Evolutionary conservation across 2,329 filamentous ascomycete genomes (phyloP).

Genomic region (Diplocarpon rosae): DNA sequence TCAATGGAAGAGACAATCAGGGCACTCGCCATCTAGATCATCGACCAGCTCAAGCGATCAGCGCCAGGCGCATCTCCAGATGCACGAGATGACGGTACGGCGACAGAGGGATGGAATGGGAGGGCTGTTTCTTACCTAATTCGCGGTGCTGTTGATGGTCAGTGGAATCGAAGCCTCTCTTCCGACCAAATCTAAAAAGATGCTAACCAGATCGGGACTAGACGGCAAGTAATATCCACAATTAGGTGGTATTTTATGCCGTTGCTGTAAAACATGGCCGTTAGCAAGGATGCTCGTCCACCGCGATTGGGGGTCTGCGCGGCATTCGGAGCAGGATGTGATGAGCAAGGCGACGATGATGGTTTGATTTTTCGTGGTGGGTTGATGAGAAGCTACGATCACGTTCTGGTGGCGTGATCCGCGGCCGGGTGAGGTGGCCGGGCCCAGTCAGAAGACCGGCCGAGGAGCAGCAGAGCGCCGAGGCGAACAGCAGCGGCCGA

Average conservation of each 20-base stretch:
- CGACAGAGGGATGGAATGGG: constrained; percentile 18
- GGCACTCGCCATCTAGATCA: constrained; percentile 15
- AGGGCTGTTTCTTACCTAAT: constrained; percentile 27
- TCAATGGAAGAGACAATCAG: constrained; percentile 10
- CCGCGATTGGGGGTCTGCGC: constrained; percentile 3
- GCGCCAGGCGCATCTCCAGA: constrained; percentile 13
- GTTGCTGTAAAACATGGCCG: constrained; percentile 3
- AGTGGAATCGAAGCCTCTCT: constrained; percentile 1
- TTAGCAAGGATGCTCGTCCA: constrained; percentile 3
- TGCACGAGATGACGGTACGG: constrained; percentile 21
- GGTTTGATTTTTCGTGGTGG: no score
- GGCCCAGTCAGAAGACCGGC: no score
- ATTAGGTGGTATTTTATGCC: neutral
- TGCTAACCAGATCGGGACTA: constrained; percentile 6
- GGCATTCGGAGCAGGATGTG: neutral
- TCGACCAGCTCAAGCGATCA: constrained; percentile 11
- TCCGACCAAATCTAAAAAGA: constrained; percentile 1
- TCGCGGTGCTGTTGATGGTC: constrained; percentile 17
- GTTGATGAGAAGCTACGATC: neutral
- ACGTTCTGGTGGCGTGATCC: neutral
- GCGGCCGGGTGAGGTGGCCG: no score
- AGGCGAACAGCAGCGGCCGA: neutral
- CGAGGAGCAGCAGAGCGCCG: no score
- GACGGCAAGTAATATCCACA: neutral
- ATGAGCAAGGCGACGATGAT: no score